Base-by-base conservation (phyloP, 2,329 filamentous ascomycete genomes). In the Hypoxylon sp. region DNA sequence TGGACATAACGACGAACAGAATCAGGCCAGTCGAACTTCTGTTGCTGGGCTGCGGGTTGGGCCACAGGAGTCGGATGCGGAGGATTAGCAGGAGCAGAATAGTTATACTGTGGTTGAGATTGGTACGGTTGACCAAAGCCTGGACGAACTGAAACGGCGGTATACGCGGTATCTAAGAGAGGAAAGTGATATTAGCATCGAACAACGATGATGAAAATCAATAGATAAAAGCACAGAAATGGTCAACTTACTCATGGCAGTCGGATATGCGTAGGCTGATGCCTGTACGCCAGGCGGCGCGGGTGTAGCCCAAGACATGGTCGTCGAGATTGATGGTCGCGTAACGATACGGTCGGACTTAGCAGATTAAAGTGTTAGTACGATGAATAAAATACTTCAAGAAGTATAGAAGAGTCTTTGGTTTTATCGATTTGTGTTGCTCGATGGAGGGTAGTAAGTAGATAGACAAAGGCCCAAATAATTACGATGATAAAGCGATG, bases 1-100 rank as follows among this genome's bases (percentile, higher is more conserved):
- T 91, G 88, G 21, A 97, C 93, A 74, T 97, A 97, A 60, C 81
- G 78, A 63, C 91, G 89, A 53, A 97, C 90, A n/a, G 87, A 83
- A 31, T 83, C 77, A 21, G 91, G 87, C 87, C 91, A 97, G 63
- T 88, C 84, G 64, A 88, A 86, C 75, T 88, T 90, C 67, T 79
- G 74, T 66, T 62, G 69, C 38, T 75, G 70, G 57, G 73, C 2
- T 70, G 62, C 52, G 68, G 62, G 32, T 66, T 56, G 60, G 51
- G 50, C 61, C 61, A 50, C 66, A 51, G 42, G 59, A 54, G 57
- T 65, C 55, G 60, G 64, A 61, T 58, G 67, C 42, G 59, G 58
- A 57, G 65, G 55, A 69, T 69, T 69, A 69, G 67, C 57, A 68
- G 65, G 59, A 51, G 63, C 48, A 56, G 57, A 57, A 55, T 69